Evolutionary conservation across 768 basidiomycete genomes (phyloP).

Genomic region (Auriscalpium microsporum): DNA sequence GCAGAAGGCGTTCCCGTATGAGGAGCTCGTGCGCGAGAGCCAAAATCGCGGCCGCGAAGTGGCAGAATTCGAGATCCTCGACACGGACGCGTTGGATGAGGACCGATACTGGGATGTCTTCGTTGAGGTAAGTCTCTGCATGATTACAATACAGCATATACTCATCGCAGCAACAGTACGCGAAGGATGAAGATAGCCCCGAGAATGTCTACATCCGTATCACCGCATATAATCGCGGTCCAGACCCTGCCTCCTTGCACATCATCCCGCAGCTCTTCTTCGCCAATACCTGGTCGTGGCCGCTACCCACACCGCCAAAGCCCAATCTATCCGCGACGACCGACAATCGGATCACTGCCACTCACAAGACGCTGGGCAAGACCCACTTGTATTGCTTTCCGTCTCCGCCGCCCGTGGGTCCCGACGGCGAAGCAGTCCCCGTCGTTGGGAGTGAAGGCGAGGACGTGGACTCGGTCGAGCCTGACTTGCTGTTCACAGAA

Average conservation of each 20-base stretch:
- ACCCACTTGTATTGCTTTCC: conserved; percentile 84
- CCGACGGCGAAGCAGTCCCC: conserved; percentile 44
- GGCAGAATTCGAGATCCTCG: conserved; percentile 87
- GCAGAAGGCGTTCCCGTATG: conserved; percentile 87
- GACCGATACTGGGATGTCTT: conserved; percentile 99
- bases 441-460: conserved; percentile 49
- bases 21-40: conserved; percentile 84
- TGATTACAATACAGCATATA: background rate
- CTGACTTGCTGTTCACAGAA: conserved; percentile 88
- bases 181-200: conserved; percentile 90
- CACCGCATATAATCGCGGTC: conserved; percentile 93
- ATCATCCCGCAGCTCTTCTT: conserved; percentile 96
- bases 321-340: conserved; percentile 50
- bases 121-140: conserved; percentile 62
- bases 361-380: conserved; percentile 67
- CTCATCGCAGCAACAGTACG: conserved; percentile 53
- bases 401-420: conserved; percentile 83
- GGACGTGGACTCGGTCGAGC: conserved; percentile 52
- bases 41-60: conserved; percentile 76
- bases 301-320: conserved; percentile 53
- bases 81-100: conserved; percentile 85
- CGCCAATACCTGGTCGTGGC: conserved; percentile 98
- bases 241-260: conserved; percentile 89
- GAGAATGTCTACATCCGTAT: conserved; percentile 89
- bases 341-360: conserved; percentile 57